Base-by-base conservation (phyloP, 78 protist genomes). In the Tieghemostelium lacteum region DNA sequence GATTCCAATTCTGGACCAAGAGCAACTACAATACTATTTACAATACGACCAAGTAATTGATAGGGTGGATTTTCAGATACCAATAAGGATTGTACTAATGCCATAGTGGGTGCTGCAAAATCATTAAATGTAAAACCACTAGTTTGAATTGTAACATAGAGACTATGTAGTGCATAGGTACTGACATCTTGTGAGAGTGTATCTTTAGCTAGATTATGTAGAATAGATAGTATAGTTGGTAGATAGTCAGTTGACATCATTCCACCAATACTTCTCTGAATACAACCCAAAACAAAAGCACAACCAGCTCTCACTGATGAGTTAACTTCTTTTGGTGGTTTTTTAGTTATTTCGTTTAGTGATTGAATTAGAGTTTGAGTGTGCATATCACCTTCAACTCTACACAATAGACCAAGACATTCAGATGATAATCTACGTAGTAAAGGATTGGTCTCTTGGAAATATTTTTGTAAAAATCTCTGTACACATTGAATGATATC, bases 171-270 rank as follows among this genome's bases (percentile, higher is more conserved):
- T 8, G 91, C 91, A 45, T 83, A 57, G 24, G 22, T 28, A 22
- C 73, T 42, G 12, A 83, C 91, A 8, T 83, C 91, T 0, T 61
- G 49, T 39, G 91, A 52, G 2, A 5, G 2, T 20, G 22, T n/a
- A 70, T 83, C 91, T 60, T 83, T 76, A 20, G 91, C 91, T 69
- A 83, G 42, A n/a, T 55, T 72, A 69, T 83, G 91, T 28, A 83
- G 22, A 60, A 69, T 83, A 10, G 80, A 73, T 58, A 83, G 66
- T 0, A 78, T 83, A 8, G 91, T 60, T 69, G 91, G 91, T 22
- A 83, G 26, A 42, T 69, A 60, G n/a, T 69, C 69, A 20, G 66
- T 76, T 2, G 91, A 83, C 91, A 83, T 83, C 91, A 83, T 83
- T n/a, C 80, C 91, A 49, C 91, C 91, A 22, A 83, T 74, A 1